phyloP scores from a whole-genome alignment of 139 green algal species.

The Gonium pectorale region DNA sequence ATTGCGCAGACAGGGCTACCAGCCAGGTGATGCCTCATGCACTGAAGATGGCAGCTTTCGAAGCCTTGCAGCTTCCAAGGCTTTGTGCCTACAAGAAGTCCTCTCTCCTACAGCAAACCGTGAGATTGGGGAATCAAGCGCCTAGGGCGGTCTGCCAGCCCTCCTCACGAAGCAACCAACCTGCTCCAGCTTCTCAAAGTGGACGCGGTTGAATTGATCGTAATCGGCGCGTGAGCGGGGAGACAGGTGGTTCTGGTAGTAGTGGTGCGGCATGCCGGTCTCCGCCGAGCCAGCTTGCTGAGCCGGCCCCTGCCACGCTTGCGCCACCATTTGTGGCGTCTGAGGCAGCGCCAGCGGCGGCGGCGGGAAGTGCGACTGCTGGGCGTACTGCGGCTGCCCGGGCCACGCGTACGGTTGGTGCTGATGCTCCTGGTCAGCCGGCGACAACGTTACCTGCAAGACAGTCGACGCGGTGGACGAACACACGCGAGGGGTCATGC shows the following conservation, averaged over 20 bases:
- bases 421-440: background rate
- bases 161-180: too few relatives aligned
- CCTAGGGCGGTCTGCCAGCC: too few relatives aligned
- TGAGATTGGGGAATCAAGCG: too few relatives aligned
- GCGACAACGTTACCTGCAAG: conserved; percentile 17
- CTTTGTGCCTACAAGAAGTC: too few relatives aligned
- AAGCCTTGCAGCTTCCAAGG: too few relatives aligned
- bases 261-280: conserved; percentile 15
- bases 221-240: conserved; percentile 17
- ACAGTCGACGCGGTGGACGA: too few relatives aligned
- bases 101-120: too few relatives aligned
- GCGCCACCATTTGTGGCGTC: background rate
- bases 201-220: conserved; percentile 33
- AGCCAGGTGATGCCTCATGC: too few relatives aligned
- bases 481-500: too few relatives aligned
- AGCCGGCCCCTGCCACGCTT: background rate
- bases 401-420: background rate
- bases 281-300: background rate
- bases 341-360: background rate
- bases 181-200: conserved; percentile 37
- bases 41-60: too few relatives aligned
- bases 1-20: too few relatives aligned
- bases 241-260: conserved; percentile 40
- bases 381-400: background rate
- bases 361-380: background rate